Evolutionary conservation across 2,329 filamentous ascomycete genomes (phyloP).

Genomic region (Apiospora hydei): DNA sequence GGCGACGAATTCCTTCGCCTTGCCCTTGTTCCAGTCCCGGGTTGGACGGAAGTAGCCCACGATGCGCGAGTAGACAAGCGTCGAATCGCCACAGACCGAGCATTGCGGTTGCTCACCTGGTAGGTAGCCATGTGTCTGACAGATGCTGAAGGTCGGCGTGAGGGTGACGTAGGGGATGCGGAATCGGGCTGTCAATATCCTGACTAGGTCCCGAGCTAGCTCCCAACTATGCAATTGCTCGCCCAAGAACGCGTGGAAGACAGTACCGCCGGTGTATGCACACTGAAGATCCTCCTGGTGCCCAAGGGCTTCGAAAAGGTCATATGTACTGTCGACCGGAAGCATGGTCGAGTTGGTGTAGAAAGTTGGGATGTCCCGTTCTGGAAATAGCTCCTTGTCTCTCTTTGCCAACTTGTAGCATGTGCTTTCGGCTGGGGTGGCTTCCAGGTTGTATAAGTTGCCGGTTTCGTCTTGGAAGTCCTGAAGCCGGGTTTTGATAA

Average conservation of each 20-base stretch:
- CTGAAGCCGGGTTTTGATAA: slow-evolving; percentile 6
- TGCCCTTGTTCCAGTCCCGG: slow-evolving; percentile 12
- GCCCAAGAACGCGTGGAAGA: slow-evolving; percentile 7
- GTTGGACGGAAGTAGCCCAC: slow-evolving; percentile 11
- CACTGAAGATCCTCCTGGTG: slow-evolving; percentile 5
- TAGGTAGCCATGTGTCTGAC: not conserved
- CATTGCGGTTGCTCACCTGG: not conserved
- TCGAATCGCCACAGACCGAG: not conserved
- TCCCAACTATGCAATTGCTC: slow-evolving; percentile 2
- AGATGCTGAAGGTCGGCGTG: slow-evolving; percentile 13
- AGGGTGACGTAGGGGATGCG: slow-evolving; percentile 4
- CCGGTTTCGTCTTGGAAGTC: slow-evolving; percentile 6
- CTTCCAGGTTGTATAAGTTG: slow-evolving; percentile 10
- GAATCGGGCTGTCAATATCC: slow-evolving; percentile 11
- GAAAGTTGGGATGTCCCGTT: not conserved
- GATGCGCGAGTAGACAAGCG: not conserved
- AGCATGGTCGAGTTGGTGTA: slow-evolving; percentile 17
- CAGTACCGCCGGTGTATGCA: not conserved
- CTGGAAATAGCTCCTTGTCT: not conserved
- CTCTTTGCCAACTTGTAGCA: slow-evolving; percentile 10
- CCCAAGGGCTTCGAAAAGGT: not conserved
- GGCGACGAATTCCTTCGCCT: slow-evolving; percentile 7
- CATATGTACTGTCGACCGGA: slow-evolving; percentile 1
- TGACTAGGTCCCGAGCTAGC: not conserved
- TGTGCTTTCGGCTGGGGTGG: slow-evolving; percentile 8